phyloP scores from a whole-genome alignment of 108 stramenopile species.

The Cyclotella sp. region DNA sequence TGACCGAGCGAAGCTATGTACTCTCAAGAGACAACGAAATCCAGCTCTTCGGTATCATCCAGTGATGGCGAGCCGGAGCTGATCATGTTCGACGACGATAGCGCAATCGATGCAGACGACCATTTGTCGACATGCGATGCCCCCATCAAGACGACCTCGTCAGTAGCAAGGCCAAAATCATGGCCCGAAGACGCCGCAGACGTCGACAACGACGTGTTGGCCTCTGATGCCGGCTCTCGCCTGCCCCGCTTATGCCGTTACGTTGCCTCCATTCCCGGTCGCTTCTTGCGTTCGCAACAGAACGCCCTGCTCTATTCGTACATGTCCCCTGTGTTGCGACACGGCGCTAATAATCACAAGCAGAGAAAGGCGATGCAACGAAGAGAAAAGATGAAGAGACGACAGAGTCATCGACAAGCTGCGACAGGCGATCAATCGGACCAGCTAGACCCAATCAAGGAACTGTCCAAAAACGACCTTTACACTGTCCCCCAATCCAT shows the following conservation, averaged over 20 bases:
- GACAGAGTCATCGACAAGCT: no score
- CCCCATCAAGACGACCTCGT: neutral
- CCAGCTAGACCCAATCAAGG: neutral
- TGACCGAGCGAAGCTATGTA: neutral
- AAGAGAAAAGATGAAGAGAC: neutral
- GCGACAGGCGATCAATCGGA: no score
- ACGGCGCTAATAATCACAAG: slow-evolving; percentile 38
- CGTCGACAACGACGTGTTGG: neutral
- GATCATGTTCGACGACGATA: neutral
- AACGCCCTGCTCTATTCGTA: slow-evolving; percentile 56
- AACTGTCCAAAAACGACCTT: slow-evolving; percentile 60
- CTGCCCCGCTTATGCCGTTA: neutral
- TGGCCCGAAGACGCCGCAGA: slow-evolving; percentile 29
- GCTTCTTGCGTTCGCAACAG: neutral
- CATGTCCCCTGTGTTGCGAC: slow-evolving; percentile 52
- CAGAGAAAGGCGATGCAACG: slow-evolving; percentile 9
- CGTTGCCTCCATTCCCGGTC: neutral
- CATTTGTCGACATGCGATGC: neutral
- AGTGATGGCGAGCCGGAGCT: neutral
- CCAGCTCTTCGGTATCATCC: no score
- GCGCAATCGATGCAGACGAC: neutral
- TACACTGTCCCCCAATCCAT: slow-evolving; percentile 60
- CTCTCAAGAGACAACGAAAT: no score
- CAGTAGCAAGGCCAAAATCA: neutral
- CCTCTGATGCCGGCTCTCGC: neutral